Evolutionary conservation across 176 grass and related monocot species (phyloP), one percentile per base, ranked within the genome.

Genomic region (Eragrostis curvula): DNA sequence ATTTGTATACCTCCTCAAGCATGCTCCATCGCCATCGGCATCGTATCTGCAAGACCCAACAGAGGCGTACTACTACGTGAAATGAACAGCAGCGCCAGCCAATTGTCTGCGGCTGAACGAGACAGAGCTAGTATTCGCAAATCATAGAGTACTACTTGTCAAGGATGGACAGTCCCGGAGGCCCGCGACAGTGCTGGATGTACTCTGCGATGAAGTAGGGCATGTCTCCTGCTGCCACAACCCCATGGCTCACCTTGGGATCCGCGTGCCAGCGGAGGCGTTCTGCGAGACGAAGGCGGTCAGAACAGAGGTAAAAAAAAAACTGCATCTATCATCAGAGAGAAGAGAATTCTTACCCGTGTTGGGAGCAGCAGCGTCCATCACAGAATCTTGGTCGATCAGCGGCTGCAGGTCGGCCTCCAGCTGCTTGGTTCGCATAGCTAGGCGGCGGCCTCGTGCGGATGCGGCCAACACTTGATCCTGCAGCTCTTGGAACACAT

Each of bases 1-100:
- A 67, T 96, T 45, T 13, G 90, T 83, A 60, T 93, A 92, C 81
- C 90, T 96, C 84, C 81, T 93, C 71, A 93, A 79, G 74, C 94
- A 96, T 23, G 90, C 83, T 82, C 94, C 90, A 56, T 73, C 76
- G 70, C 94, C 94, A 52, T 68, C 58, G 64, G 70, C 70, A 83
- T 89, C 94, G 69, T 88, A n/a, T n/a, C n/a, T n/a, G n/a, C n/a
- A n/a, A n/a, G n/a, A n/a, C n/a, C n/a, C n/a, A n/a, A n/a, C n/a
- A n/a, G n/a, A n/a, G n/a, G n/a, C n/a, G n/a, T n/a, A n/a, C n/a
- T n/a, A n/a, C n/a, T n/a, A n/a, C n/a, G n/a, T n/a, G n/a, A n/a
- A n/a, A n/a, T n/a, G n/a, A n/a, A n/a, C n/a, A n/a, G n/a, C n/a
- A n/a, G n/a, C n/a, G n/a, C n/a, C n/a, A n/a, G n/a, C n/a, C n/a